These are phyloP conservation scores for Eucalyptus regnans DNA, from an alignment of 345 rosid species.

Conservation along the genomic window DNA sequence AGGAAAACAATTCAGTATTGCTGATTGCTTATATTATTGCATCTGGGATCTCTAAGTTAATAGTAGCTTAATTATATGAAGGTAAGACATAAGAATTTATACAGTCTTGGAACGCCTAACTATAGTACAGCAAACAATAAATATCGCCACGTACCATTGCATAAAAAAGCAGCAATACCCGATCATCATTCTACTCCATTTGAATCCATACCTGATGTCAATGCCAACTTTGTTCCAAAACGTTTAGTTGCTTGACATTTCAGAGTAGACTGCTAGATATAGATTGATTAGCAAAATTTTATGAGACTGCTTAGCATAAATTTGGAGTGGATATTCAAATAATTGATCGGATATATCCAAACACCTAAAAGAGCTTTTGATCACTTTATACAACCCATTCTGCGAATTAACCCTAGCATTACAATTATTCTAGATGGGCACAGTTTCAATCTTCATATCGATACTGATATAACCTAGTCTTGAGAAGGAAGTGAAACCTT, in stretches of 20 bases:
- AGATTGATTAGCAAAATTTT: not conserved
- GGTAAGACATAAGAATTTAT: not conserved
- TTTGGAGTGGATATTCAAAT: not conserved
- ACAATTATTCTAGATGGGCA: not conserved
- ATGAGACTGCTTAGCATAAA: not conserved
- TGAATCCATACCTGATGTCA: not conserved
- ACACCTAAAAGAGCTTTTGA: not conserved
- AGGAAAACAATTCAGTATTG: not conserved
- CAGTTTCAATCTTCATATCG: not conserved
- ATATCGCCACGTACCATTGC: not conserved
- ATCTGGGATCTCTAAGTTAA: not conserved
- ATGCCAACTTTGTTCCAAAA: not conserved
- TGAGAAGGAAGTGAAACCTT: not conserved
- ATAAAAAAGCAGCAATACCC: not conserved
- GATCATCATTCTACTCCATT: not conserved
- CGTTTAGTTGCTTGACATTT: not conserved
- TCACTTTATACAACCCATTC: not conserved
- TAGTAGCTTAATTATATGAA: not conserved
- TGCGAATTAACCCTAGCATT: not conserved
- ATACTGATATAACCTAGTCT: not conserved
- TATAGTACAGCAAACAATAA: not conserved
- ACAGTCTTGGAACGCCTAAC: not conserved
- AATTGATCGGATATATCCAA: not conserved
- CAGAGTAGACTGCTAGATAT: not conserved
- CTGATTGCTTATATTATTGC: not conserved